A percentile compares a stretch with the other conserved stretches of the same genome.
phyloP scores from a whole-genome alignment of 805 yeast genomes.

The Sugiyamaella qingdaonensis region DNA sequence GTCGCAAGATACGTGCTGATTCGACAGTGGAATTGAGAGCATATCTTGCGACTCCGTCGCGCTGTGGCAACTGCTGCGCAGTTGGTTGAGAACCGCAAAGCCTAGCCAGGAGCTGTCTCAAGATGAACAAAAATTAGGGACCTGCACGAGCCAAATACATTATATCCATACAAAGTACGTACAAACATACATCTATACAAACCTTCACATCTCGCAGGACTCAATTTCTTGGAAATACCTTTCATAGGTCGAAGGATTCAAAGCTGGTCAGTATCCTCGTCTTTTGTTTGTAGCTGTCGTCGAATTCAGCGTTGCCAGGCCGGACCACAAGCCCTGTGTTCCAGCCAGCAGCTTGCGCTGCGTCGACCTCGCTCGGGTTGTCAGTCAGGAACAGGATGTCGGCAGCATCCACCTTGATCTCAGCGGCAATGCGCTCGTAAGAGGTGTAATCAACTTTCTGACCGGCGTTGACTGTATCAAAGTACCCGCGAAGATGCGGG shows the following conservation, averaged over 20 bases:
- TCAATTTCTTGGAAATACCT: too few species aligned
- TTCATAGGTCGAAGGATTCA: background rate
- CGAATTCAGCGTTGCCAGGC: conserved; percentile 59
- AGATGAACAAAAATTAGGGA: too few species aligned
- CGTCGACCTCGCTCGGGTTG: conserved; percentile 68
- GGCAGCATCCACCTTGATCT: conserved; percentile 32
- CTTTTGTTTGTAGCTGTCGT: conserved; percentile 1
- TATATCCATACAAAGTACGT: too few species aligned
- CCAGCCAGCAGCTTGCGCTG: conserved; percentile 68
- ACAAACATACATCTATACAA: too few species aligned
- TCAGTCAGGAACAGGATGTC: conserved; percentile 71
- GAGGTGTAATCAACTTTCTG: conserved; percentile 55
- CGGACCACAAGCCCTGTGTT: conserved; percentile 55
- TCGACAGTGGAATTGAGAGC: too few species aligned
- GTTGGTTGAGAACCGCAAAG: too few species aligned
- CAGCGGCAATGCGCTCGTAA: conserved; percentile 51
- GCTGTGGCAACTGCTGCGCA: too few species aligned
- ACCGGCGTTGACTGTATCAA: conserved; percentile 83
- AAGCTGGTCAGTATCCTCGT: conserved; percentile 1
- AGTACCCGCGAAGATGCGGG: conserved; percentile 57
- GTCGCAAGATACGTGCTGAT: too few species aligned
- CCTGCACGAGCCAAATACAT: too few species aligned
- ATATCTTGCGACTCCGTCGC: too few species aligned
- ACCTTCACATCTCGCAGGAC: too few species aligned
- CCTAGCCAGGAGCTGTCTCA: too few species aligned